A percentile compares a stretch with the other conserved stretches of the same genome.
Conservation (phyloP, 495 filamentous ascomycete genomes). For the Trichoderma orchidacearum region DNA sequence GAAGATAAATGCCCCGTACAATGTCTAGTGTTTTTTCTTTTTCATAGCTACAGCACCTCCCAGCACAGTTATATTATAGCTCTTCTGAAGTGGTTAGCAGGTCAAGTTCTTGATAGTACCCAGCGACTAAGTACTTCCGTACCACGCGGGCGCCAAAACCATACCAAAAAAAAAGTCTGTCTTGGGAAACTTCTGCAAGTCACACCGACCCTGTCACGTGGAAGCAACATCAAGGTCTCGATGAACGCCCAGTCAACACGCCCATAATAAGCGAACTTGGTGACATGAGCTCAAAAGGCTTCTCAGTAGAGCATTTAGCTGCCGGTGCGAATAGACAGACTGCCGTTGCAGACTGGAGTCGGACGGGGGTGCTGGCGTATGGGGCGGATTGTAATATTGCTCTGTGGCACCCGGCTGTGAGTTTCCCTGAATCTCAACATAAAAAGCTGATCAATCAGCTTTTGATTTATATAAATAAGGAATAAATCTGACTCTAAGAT, state of each 20-base stretch:
- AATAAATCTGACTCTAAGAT: neutral
- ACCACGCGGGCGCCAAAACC: neutral
- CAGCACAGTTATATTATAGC: too few species aligned
- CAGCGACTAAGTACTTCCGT: too few species aligned
- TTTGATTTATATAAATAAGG: too few species aligned
- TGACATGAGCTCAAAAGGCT: neutral
- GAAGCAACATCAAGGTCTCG: neutral
- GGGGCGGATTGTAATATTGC: slow-evolving; percentile 82
- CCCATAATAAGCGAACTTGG: neutral
- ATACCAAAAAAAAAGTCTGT: neutral
- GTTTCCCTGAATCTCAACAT: slow-evolving; percentile 10
- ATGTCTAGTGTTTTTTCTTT: too few species aligned
- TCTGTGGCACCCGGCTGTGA: slow-evolving; percentile 73
- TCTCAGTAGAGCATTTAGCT: slow-evolving; percentile 50
- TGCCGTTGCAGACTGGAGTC: slow-evolving; percentile 80
- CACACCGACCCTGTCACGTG: neutral
- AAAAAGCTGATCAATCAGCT: too few species aligned
- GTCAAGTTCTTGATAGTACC: too few species aligned
- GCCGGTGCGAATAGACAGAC: slow-evolving; percentile 85
- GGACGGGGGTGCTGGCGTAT: slow-evolving; percentile 64
- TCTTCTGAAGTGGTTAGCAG: too few species aligned
- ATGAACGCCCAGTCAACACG: neutral
- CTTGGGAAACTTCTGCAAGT: neutral
- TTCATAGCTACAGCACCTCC: too few species aligned
- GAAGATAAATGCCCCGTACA: too few species aligned